A percentile compares a stretch with the other conserved stretches of the same genome.
phyloP scores from a whole-genome alignment of 768 basidiomycete genomes.

The Termitomyces sp. region DNA sequence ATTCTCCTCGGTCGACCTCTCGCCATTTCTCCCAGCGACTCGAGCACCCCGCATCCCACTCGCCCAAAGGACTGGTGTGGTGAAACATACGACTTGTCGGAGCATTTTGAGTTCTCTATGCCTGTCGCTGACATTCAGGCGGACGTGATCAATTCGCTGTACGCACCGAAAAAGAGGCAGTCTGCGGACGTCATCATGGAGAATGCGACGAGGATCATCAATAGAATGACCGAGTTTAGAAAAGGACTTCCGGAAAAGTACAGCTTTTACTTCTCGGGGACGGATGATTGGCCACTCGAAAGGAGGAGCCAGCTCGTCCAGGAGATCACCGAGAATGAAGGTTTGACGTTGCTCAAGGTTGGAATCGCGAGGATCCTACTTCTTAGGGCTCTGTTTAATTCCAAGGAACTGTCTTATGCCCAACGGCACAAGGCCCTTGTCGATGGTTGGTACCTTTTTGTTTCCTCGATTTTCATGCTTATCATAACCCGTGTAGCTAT shows the following conservation, averaged over 20 bases:
- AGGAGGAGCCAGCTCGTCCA: conserved; percentile 61
- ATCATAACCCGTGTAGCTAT: conserved; percentile 44
- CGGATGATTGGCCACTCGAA: conserved; percentile 67
- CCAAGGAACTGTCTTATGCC: conserved; percentile 60
- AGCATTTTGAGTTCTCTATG: conserved; percentile 73
- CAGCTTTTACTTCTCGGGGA: conserved; percentile 71
- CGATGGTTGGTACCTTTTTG: conserved; percentile 51
- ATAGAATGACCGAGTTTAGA: conserved; percentile 67
- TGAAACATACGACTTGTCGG: conserved; percentile 49
- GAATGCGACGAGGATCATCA: conserved; percentile 75
- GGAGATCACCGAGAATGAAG: conserved; percentile 74
- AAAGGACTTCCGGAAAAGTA: conserved; percentile 67
- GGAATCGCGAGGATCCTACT: conserved; percentile 77
- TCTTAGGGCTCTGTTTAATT: conserved; percentile 73
- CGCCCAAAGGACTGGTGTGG: conserved; percentile 34
- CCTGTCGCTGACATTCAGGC: conserved; percentile 82
- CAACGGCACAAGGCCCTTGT: conserved; percentile 67
- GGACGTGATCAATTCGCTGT: conserved; percentile 84
- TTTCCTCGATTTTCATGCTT: neutral
- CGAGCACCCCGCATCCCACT: conserved; percentile 70
- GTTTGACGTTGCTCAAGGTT: conserved; percentile 77
- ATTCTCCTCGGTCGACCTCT: conserved; percentile 83
- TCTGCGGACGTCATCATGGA: conserved; percentile 65
- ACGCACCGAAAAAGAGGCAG: conserved; percentile 68
- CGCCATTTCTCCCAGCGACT: conserved; percentile 77